A percentile compares a stretch with the other conserved stretches of the same genome.
These are phyloP conservation scores for Annulohypoxylon maeteangense DNA, from an alignment of 495 filamentous ascomycete species.

Conservation along the genomic window DNA sequence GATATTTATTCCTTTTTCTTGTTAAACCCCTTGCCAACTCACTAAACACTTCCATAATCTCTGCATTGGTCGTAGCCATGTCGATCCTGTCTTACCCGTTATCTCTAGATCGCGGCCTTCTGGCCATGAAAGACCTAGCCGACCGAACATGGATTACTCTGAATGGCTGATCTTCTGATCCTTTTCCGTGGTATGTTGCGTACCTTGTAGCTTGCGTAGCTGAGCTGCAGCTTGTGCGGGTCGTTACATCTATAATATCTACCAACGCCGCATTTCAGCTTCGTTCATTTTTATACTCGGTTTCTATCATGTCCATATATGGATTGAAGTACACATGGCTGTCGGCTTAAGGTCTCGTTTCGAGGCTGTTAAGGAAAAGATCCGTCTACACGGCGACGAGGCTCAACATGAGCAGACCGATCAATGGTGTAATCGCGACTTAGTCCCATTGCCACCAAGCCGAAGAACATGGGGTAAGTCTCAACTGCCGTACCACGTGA, in stretches of 20 bases:
- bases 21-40: neutral
- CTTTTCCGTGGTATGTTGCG: neutral
- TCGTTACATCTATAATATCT: slow-evolving; percentile 16
- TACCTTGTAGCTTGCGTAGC: too few species aligned
- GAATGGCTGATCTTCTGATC: slow-evolving; percentile 10
- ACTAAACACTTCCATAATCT: neutral
- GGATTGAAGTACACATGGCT: slow-evolving; percentile 13
- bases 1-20: neutral
- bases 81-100: slow-evolving; percentile 10
- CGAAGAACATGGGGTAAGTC: slow-evolving; percentile 50
- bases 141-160: neutral
- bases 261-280: neutral
- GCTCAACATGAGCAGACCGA: slow-evolving; percentile 41
- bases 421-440: slow-evolving; percentile 48
- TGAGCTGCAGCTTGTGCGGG: neutral
- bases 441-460: slow-evolving; percentile 49
- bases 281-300: neutral
- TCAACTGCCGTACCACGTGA: neutral
- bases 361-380: slow-evolving; percentile 36
- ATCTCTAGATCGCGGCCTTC: slow-evolving; percentile 25
- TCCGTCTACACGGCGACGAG: slow-evolving; percentile 43
- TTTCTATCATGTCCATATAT: neutral
- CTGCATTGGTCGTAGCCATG: neutral
- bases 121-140: neutral
- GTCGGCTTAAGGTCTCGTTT: slow-evolving; percentile 38